These are phyloP conservation scores for Tuber microsphaerosporum DNA, from an alignment of 495 filamentous ascomycete genomes.

Conservation along the genomic window DNA sequence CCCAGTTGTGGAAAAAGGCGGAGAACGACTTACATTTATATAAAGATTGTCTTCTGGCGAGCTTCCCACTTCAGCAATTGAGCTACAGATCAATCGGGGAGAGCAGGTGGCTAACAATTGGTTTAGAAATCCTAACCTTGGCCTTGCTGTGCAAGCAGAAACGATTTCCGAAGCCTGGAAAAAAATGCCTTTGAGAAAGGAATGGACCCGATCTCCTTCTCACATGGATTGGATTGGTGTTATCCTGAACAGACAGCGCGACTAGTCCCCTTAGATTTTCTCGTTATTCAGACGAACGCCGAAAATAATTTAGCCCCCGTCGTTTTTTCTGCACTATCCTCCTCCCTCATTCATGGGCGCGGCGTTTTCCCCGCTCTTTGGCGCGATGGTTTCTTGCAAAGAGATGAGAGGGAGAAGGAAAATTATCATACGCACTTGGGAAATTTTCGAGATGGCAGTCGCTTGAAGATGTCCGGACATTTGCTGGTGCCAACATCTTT, in stretches of 20 bases:
- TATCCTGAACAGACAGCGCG: neutral
- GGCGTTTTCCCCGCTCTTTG: neutral
- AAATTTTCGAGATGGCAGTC: neutral
- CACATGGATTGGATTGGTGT: slow-evolving; percentile 2
- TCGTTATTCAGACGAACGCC: neutral
- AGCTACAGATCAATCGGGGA: neutral
- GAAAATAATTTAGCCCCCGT: neutral
- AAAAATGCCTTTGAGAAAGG: neutral
- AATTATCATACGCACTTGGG: neutral
- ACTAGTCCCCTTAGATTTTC: neutral
- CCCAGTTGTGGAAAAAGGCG: neutral
- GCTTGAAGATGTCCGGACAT: neutral
- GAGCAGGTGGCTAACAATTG: neutral
- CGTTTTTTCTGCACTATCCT: neutral
- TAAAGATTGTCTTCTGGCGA: neutral
- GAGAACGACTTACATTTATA: neutral
- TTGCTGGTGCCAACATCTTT: neutral
- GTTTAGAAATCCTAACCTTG: neutral
- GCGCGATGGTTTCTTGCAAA: neutral
- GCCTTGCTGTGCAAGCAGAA: neutral
- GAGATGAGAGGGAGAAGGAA: neutral
- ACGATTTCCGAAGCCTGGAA: slow-evolving; percentile 4
- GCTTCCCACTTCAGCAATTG: neutral
- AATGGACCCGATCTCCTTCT: neutral
- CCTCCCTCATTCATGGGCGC: neutral